Conservation (phyloP, 768 basidiomycete species). For the Pulveroboletus ravenelii region DNA sequence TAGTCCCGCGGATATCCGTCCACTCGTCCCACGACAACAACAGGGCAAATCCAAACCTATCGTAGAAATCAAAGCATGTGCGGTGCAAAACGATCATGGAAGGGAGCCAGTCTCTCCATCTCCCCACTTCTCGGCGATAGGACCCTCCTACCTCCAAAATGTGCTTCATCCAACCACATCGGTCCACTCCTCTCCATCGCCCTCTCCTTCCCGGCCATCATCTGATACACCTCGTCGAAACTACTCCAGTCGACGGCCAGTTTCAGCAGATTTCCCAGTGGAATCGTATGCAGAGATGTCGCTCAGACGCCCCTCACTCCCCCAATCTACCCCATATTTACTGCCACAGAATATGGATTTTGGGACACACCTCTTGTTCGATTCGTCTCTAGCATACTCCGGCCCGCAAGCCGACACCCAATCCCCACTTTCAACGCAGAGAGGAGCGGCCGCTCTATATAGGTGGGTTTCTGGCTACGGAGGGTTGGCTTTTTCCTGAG, state of each 20-base stretch:
- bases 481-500: constrained; percentile 1
- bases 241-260: constrained; percentile 5
- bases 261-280: not conserved
- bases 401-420: constrained; percentile 12
- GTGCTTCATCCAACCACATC: constrained; percentile 21
- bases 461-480: constrained; percentile 37
- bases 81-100: not conserved
- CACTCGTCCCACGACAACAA: not conserved
- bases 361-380: constrained; percentile 32
- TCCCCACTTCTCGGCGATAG: constrained; percentile 31
- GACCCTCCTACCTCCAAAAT: constrained; percentile 31
- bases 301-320: constrained; percentile 18
- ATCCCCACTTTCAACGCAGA: constrained; percentile 6
- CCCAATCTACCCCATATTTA: constrained; percentile 1
- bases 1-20: constrained; percentile 11
- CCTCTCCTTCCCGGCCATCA: constrained; percentile 22
- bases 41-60: not conserved
- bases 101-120: constrained; percentile 17
- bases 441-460: constrained; percentile 44
- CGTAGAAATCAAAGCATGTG: constrained; percentile 6
- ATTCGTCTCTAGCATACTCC: constrained; percentile 47
- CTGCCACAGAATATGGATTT: constrained; percentile 2
- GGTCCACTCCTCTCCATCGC: constrained; percentile 15
- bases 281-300: constrained; percentile 12
- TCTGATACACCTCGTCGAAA: constrained; percentile 16